Percentiles rank a stretch among this genome's conserved stretches.
phyloP scores from a whole-genome alignment of 768 basidiomycete genomes.

The Amyloporia xantha region DNA sequence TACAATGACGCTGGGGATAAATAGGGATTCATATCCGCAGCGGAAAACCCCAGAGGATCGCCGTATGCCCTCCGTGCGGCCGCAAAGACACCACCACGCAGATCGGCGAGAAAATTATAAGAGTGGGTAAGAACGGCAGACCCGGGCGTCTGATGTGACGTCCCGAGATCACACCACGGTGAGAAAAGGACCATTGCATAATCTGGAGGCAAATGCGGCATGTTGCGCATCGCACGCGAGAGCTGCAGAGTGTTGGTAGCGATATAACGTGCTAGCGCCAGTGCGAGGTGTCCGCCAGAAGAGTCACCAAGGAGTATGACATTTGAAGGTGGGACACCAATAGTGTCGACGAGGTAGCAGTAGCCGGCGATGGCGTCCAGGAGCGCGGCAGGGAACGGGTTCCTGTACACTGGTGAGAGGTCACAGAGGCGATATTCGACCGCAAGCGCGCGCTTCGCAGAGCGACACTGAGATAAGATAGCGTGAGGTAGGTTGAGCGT shows the following conservation, averaged over 20 bases:
- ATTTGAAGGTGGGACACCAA: conserved; percentile 51
- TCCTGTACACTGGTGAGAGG: conserved; percentile 30
- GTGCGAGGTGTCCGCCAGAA: conserved; percentile 68
- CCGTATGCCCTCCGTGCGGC: not conserved
- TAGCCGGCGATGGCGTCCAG: conserved; percentile 74
- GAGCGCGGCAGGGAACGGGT: conserved; percentile 71
- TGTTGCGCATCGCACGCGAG: conserved; percentile 14
- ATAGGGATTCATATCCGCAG: conserved; percentile 1
- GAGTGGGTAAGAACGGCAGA: conserved; percentile 31
- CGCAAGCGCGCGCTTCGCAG: conserved; percentile 46
- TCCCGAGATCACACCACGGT: conserved; percentile 47
- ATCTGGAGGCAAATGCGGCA: not conserved
- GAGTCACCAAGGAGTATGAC: conserved; percentile 72
- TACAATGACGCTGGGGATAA: conserved; percentile 5
- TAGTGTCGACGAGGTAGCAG: conserved; percentile 51
- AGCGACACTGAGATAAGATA: conserved; percentile 37
- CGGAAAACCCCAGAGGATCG: conserved; percentile 7
- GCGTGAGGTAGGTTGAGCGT: conserved; percentile 40
- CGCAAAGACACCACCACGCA: not conserved
- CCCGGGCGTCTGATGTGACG: conserved; percentile 24
- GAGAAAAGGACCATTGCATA: conserved; percentile 41
- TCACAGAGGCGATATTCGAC: conserved; percentile 70
- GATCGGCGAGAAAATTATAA: conserved; percentile 2
- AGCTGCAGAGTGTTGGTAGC: conserved; percentile 33
- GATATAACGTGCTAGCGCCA: conserved; percentile 57